phyloP scores from a whole-genome alignment of 2,329 filamentous ascomycete species.

The Phoma sp. region DNA sequence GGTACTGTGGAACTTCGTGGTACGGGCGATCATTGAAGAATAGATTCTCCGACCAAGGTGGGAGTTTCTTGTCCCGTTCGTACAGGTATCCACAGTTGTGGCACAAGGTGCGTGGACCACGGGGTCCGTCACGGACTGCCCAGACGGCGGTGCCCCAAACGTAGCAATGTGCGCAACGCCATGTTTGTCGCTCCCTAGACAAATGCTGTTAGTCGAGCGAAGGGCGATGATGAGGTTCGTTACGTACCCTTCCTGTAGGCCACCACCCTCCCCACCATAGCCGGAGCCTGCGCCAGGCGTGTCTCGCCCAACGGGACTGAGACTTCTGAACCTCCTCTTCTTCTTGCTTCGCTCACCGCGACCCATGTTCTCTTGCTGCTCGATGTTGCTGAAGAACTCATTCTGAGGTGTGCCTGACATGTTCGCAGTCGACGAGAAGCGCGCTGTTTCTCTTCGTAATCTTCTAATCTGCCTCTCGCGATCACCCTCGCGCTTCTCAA shows the following conservation, averaged over 20 bases:
- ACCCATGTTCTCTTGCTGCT: conserved; percentile 78
- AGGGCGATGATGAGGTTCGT: conserved; percentile 2
- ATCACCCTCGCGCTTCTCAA: conserved; percentile 95
- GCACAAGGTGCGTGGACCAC: conserved; percentile 83
- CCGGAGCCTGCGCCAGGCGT: conserved; percentile 78
- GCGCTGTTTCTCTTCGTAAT: conserved; percentile 86
- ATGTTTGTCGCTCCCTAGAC: conserved; percentile 74
- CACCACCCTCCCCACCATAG: conserved; percentile 72
- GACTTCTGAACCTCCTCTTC: conserved; percentile 88
- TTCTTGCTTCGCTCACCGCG: conserved; percentile 93
- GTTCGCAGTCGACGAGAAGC: conserved; percentile 86
- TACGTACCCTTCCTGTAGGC: conserved; percentile 55
- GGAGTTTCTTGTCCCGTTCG: conserved; percentile 84
- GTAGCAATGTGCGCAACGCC: conserved; percentile 87
- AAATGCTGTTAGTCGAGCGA: conserved; percentile 21
- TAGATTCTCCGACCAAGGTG: conserved; percentile 76
- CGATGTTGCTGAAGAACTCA: conserved; percentile 67
- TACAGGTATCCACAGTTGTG: conserved; percentile 91
- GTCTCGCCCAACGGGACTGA: conserved; percentile 82
- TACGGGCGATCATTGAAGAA: conserved; percentile 59
- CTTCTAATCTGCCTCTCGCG: conserved; percentile 89
- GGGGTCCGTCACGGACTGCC: conserved; percentile 91
- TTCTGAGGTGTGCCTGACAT: conserved; percentile 74
- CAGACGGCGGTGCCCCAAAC: conserved; percentile 91
- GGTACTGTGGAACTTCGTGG: conserved; percentile 33